These are phyloP conservation scores for Moesziomyces sp. DNA, from an alignment of 1,284 basidiomycete genomes.

Conservation along the genomic window DNA sequence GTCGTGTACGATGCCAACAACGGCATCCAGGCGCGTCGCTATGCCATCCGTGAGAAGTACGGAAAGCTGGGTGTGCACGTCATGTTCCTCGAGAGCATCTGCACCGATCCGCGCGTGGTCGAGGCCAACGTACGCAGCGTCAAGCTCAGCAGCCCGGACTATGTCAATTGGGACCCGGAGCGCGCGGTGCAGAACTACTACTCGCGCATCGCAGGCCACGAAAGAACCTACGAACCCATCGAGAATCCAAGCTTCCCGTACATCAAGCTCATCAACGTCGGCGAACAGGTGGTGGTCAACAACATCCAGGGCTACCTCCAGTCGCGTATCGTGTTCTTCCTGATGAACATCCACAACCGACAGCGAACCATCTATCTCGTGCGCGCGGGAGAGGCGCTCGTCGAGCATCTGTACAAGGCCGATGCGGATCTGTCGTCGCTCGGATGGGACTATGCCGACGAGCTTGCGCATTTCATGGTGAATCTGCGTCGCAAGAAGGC, in stretches of 20 bases:
- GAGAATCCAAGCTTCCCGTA: conserved; percentile 80
- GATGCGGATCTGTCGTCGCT: conserved; percentile 94
- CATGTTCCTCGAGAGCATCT: conserved; percentile 77
- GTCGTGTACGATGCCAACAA: conserved; percentile 99
- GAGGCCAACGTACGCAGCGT: conserved; percentile 93
- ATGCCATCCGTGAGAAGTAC: conserved; percentile 83
- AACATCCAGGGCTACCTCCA: conserved; percentile 84
- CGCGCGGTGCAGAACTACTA: conserved; percentile 91
- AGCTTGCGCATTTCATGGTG: conserved; percentile 65
- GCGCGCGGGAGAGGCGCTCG: conserved; percentile 72
- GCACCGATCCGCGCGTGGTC: conserved; percentile 82
- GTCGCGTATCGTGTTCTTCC: conserved; percentile 92
- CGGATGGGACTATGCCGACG: conserved; percentile 93
- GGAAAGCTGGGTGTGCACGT: conserved; percentile 82
- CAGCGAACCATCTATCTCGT: conserved; percentile 78
- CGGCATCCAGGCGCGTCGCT: conserved; percentile 77
- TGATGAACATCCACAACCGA: conserved; percentile 97
- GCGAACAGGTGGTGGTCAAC: conserved; percentile 71
- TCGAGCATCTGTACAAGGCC: conserved; percentile 98
- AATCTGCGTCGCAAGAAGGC: conserved; percentile 54
- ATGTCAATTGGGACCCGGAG: conserved; percentile 90
- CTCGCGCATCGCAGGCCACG: conserved; percentile 85
- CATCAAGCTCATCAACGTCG: conserved; percentile 96
- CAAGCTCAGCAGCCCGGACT: conserved; percentile 92
- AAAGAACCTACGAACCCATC: conserved; percentile 87